These are phyloP conservation scores for Trichoderma semiorbis DNA, from an alignment of 2,329 filamentous ascomycete genomes.

Conservation along the genomic window DNA sequence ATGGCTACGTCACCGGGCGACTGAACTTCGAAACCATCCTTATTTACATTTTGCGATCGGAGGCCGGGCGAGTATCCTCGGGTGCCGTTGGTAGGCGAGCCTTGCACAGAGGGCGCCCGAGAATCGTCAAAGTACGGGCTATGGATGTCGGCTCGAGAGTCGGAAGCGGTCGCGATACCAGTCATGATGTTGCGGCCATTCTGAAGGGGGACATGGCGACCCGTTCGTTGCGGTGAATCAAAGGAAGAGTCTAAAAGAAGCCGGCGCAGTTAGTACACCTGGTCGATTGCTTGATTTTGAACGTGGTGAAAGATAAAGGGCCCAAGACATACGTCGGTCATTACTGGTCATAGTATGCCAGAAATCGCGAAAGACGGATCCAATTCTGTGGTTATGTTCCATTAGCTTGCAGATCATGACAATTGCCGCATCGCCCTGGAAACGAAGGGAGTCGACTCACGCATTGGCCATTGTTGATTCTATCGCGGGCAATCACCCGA, in stretches of 20 bases:
- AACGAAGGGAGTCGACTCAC: constrained; percentile 19
- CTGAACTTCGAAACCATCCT: constrained; percentile 66
- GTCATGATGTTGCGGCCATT: constrained; percentile 81
- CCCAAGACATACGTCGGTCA: constrained; percentile 57
- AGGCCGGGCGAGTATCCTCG: constrained; percentile 82
- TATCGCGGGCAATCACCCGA: background rate
- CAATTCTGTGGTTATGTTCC: constrained; percentile 47
- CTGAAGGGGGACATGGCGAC: constrained; percentile 82
- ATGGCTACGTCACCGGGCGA: constrained; percentile 85
- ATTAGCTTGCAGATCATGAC: constrained; percentile 8
- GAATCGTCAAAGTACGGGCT: constrained; percentile 75
- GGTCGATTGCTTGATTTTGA: background rate
- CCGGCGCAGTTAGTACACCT: constrained; percentile 1
- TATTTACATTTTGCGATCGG: constrained; percentile 66
- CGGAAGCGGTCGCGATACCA: constrained; percentile 82
- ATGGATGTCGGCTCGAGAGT: constrained; percentile 81
- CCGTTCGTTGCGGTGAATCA: constrained; percentile 89
- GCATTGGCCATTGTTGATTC: constrained; percentile 22
- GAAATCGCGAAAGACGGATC: constrained; percentile 77
- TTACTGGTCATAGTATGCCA: constrained; percentile 87
- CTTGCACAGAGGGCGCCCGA: constrained; percentile 47
- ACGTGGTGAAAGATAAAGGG: background rate
- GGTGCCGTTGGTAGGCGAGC: constrained; percentile 24
- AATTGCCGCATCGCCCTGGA: background rate
- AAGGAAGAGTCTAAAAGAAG: constrained; percentile 70